A percentile compares a stretch with the other conserved stretches of the same genome.
phyloP scores from a whole-genome alignment of 768 basidiomycete genomes.

The Tephrocybe sp. region DNA sequence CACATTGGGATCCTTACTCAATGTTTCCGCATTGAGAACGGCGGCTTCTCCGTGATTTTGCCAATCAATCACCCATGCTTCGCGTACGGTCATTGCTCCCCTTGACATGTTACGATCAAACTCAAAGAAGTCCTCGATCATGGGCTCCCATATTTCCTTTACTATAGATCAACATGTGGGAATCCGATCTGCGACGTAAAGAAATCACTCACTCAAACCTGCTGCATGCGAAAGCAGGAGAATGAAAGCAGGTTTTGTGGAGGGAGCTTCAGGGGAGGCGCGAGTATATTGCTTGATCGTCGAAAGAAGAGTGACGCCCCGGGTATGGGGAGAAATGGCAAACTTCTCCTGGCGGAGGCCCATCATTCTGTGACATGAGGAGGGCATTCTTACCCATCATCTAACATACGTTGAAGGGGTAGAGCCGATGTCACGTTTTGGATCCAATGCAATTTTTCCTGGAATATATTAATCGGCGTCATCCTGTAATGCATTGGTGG shows the following conservation, averaged over 20 bases:
- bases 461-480: no score
- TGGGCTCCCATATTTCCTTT: conserved; percentile 41
- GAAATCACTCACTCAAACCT: conserved; percentile 24
- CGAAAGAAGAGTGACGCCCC: conserved; percentile 23
- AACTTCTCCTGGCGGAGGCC: conserved; percentile 23
- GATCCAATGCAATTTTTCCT: no score
- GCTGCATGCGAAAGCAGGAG: conserved; percentile 27
- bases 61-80: conserved; percentile 35
- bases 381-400: no score
- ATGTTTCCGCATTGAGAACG: conserved; percentile 27
- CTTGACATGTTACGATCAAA: conserved; percentile 14
- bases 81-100: conserved; percentile 20
- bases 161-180: no score
- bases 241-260: conserved; percentile 18
- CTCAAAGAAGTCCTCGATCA: conserved; percentile 28
- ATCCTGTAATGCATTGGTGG: no score
- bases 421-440: no score
- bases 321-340: conserved; percentile 22
- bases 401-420: no score
- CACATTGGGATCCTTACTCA: conserved; percentile 16
- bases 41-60: conserved; percentile 37
- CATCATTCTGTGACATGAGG: no score
- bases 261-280: neutral
- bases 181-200: no score
- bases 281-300: conserved; percentile 28